Evolutionary conservation across 2,329 filamentous ascomycete genomes (phyloP).

Genomic region (Ophiostoma sp.): DNA sequence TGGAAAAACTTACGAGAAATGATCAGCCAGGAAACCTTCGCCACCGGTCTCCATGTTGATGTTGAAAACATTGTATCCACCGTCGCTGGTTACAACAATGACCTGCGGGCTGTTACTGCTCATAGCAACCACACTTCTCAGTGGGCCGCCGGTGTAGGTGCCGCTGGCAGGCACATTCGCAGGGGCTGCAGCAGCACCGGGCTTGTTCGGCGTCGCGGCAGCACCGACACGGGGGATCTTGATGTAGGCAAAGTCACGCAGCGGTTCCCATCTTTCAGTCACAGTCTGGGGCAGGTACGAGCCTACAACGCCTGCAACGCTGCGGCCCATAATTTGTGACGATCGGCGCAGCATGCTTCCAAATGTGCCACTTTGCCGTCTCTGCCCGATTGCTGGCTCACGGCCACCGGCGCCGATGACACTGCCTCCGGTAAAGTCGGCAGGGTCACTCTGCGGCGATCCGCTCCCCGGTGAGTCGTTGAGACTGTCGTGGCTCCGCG

Average conservation of each 20-base stretch:
- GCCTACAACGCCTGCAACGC: constrained; percentile 80
- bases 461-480: constrained; percentile 47
- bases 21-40: constrained; percentile 84
- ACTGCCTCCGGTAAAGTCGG: constrained; percentile 35
- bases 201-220: constrained; percentile 27
- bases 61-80: constrained; percentile 89
- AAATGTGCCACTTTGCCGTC: constrained; percentile 67
- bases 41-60: constrained; percentile 93
- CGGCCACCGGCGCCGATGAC: constrained; percentile 18
- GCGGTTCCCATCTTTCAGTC: constrained; percentile 95
- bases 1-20: constrained; percentile 74
- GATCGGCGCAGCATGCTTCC: constrained; percentile 89
- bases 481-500: constrained; percentile 51
- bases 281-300: constrained; percentile 90
- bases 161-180: constrained; percentile 25
- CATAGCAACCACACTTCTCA: constrained; percentile 94
- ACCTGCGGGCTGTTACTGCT: constrained; percentile 90
- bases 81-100: constrained; percentile 96
- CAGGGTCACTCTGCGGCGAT: constrained; percentile 44
- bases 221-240: constrained; percentile 66
- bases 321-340: constrained; percentile 86
- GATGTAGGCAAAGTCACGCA: constrained; percentile 92
- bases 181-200: constrained; percentile 26
- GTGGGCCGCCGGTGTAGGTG: constrained; percentile 42
- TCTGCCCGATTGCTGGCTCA: constrained; percentile 33